phyloP scores from a whole-genome alignment of 805 yeast genomes.

The Blastobotrys terrestris region DNA sequence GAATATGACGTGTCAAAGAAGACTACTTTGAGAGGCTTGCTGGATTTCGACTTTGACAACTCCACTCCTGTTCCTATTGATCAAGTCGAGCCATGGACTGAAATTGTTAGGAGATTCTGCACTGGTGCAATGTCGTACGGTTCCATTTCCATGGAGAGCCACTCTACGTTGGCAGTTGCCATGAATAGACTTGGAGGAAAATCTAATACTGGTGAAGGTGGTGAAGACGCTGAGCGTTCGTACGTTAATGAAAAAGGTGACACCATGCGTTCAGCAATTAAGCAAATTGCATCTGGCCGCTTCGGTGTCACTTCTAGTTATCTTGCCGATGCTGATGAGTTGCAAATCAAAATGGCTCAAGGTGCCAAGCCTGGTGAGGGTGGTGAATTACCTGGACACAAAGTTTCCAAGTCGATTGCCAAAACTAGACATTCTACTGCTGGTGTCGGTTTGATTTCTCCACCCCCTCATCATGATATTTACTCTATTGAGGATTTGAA shows the following conservation, averaged over 20 bases:
- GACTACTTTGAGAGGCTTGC: constrained; percentile 89
- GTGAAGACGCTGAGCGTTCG: constrained; percentile 93
- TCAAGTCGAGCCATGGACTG: constrained; percentile 99
- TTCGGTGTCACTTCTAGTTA: constrained; percentile 96
- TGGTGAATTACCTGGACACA: constrained; percentile 95
- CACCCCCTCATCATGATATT: constrained; percentile 98
- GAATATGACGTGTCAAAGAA: constrained; percentile 87
- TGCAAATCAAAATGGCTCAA: constrained; percentile 98
- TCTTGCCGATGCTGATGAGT: constrained; percentile 92
- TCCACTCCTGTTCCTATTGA: constrained; percentile 82
- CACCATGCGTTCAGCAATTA: constrained; percentile 97
- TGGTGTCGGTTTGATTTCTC: constrained; percentile 94
- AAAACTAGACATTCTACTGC: constrained; percentile 95
- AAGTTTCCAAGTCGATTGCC: constrained; percentile 82
- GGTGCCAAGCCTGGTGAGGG: constrained; percentile 99
- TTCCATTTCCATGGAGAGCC: constrained; percentile 97
- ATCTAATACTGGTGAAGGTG: constrained; percentile 99
- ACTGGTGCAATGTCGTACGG: constrained; percentile 99
- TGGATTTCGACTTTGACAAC: constrained; percentile 77
- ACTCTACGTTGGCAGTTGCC: constrained; percentile 94
- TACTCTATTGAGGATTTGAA: constrained; percentile 97
- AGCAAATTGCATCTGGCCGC: constrained; percentile 96
- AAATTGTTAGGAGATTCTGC: constrained; percentile 91
- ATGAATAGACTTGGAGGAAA: constrained; percentile 98
- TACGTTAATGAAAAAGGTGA: constrained; percentile 79